These are phyloP conservation scores for Paecilomyces variotii DNA, from an alignment of 2,329 filamentous ascomycete genomes.

Conservation along the genomic window DNA sequence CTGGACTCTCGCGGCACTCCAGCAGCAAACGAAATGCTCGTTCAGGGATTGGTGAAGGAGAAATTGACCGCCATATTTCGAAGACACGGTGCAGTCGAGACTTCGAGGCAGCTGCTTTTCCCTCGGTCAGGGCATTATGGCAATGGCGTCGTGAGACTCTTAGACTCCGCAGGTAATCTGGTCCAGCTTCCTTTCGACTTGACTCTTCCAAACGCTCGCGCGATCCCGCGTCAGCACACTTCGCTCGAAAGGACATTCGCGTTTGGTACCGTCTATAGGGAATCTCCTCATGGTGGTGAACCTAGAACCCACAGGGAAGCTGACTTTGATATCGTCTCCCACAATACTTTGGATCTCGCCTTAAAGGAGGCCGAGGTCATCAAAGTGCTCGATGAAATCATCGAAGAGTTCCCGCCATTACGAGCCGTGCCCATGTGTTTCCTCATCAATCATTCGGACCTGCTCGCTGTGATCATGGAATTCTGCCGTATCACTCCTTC, in stretches of 20 bases:
- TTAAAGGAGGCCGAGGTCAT: conserved; percentile 89
- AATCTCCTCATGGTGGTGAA: conserved; percentile 68
- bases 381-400: conserved; percentile 88
- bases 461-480: conserved; percentile 83
- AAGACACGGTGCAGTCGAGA: conserved; percentile 81
- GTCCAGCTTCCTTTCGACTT: conserved; percentile 92
- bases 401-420: conserved; percentile 70
- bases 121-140: conserved; percentile 74
- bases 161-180: conserved; percentile 78
- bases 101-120: conserved; percentile 65
- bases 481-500: conserved; percentile 69
- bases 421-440: conserved; percentile 71
- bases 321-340: conserved; percentile 92
- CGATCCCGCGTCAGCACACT: conserved; percentile 60
- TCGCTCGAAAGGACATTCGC: conserved; percentile 69
- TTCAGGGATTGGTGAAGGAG: conserved; percentile 66
- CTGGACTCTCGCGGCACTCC: conserved; percentile 51
- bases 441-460: conserved; percentile 78
- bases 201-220: conserved; percentile 78
- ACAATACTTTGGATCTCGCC: conserved; percentile 69
- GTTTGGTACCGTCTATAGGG: conserved; percentile 81
- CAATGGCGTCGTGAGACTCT: conserved; percentile 64
- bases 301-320: conserved; percentile 79
- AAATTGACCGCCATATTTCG: conserved; percentile 71
- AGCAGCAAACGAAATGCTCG: conserved; percentile 48